Base-by-base conservation (phyloP, 2,329 filamentous ascomycete species). In the Celoporthe dispersa region DNA sequence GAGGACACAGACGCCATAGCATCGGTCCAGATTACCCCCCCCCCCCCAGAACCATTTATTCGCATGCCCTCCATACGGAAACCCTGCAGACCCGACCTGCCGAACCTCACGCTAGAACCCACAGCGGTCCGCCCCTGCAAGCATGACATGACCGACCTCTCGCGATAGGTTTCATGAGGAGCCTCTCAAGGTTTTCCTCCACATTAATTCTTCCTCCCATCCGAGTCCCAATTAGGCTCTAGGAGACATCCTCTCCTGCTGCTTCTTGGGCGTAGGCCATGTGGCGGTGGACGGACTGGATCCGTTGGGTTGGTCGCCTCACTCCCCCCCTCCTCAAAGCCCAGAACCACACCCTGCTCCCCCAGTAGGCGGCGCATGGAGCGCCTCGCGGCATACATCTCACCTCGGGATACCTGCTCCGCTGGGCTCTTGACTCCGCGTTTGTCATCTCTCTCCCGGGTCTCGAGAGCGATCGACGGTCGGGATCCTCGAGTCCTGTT, bases 111-210 rank as follows among this genome's bases (percentile, higher is more conserved):
- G 35, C 63, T 69, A 65, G 44, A 66, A 41, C 67, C 62, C 48
- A 67, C 39, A 60, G 59, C 66, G 67, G 70, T 53, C 63, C 57
- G 67, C 66, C 67, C 51, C 70, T 71, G 70, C 70, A 69, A 66
- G 11, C 33, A 69, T 71, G 67, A 53, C 67, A 69, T 69, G 67
- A 71, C 41, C 22, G 51, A 64, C n/a, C 19, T n/a, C 22, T 41
- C 2, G 31, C 35, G 7, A 44, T 14, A 41, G 25, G 39, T 63
- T n/a, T 28, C 35, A 63, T 31, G 55, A 22, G 31, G 28, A 39
- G n/a, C 14, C 60, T 63, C 37, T 22, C 1, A 28, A 25, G n/a
- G 4, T 62, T 63, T 37, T 22, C 35, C 16, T 61, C 59, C 33
- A 35, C 59, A 61, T 25, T 31, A 16, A 31, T 25, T 33, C 19